Base-by-base conservation (phyloP, 1,139 yeast species). In the Yamadazyma dushanensis region DNA sequence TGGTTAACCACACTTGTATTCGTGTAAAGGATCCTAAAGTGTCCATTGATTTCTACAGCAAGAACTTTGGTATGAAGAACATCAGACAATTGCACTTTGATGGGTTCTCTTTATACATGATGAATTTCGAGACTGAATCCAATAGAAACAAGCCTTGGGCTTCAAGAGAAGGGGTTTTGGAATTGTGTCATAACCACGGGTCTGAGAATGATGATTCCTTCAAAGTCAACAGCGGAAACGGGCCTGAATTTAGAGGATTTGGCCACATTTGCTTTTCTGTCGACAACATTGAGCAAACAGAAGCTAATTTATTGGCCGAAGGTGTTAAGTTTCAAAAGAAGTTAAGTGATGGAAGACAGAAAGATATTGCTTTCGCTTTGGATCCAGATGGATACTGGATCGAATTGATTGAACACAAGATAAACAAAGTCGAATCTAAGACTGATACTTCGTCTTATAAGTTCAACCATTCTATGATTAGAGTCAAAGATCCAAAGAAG, bases 341-440 rank as follows among this genome's bases (percentile, higher is more conserved):
- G 54, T 69, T 89, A 50, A 59, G 76, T 30, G 97, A 92, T 54
- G 98, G 98, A 17, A 80, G 96, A 63, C 96, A 87, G 63, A 83
- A 81, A 61, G 73, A 88, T 57, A 89, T 92, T 65, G 97, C 97
- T 0, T 92, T 92, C 62, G 95, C 83, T 2, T 76, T 89, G 49
- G 98, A 92, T 55, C 97, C 97, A 4, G 92, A 92, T 62, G 94
- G 94, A 48, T 92, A 92, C 67, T 92, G 98, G 98, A 76, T 92
- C 51, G 98, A 92, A 68, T 68, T 92, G 53, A 76, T 90, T 49
- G 81, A 80, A 52, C 81, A 89, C 55, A 71, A 64, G 20, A 53
- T 65, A 32, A 59, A 58, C 51, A 68, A 72, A 50, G 50, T 50
- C 18, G 73, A 63, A 18, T 66, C 52, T 19, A 57, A 54, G 27